Percentiles rank a stretch among this genome's conserved stretches.
phyloP scores from a whole-genome alignment of 371 early-diverging fungal species.

The Basidiobolus heterosporus region DNA sequence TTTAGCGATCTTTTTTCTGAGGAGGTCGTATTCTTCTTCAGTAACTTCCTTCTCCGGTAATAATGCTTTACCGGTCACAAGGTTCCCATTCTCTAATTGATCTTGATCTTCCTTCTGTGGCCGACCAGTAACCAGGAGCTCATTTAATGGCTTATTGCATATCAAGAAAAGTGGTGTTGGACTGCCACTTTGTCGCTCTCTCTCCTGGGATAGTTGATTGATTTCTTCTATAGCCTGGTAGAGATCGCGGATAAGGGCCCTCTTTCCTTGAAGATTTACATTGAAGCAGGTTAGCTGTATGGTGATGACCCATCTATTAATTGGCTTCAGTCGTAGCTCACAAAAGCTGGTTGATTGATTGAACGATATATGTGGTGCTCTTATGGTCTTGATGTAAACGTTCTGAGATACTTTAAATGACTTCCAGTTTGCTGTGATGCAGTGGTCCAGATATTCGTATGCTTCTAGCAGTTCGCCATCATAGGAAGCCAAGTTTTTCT shows the following conservation, averaged over 20 bases:
- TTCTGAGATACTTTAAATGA: constrained; percentile 6
- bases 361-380: constrained; percentile 8
- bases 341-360: constrained; percentile 14
- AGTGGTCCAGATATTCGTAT: no score
- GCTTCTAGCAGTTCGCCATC: no score
- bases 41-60: neutral
- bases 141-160: no score
- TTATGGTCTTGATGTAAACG: constrained; percentile 13
- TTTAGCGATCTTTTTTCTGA: constrained; percentile 33
- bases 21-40: constrained; percentile 21
- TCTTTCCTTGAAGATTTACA: neutral
- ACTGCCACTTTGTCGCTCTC: constrained; percentile 6
- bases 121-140: no score
- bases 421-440: neutral
- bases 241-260: no score
- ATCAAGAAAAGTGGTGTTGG: no score
- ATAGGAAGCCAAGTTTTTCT: no score
- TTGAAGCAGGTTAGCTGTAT: neutral
- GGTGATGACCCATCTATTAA: neutral
- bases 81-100: no score
- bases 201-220: constrained; percentile 5
- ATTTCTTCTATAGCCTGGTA: neutral
- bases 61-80: no score
- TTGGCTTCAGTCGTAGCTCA: constrained; percentile 9
- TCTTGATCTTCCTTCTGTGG: no score